Percentiles rank a stretch among this genome's conserved stretches.
phyloP scores from a whole-genome alignment of 306 rosid species.

The Hippophae gyantsensis region DNA sequence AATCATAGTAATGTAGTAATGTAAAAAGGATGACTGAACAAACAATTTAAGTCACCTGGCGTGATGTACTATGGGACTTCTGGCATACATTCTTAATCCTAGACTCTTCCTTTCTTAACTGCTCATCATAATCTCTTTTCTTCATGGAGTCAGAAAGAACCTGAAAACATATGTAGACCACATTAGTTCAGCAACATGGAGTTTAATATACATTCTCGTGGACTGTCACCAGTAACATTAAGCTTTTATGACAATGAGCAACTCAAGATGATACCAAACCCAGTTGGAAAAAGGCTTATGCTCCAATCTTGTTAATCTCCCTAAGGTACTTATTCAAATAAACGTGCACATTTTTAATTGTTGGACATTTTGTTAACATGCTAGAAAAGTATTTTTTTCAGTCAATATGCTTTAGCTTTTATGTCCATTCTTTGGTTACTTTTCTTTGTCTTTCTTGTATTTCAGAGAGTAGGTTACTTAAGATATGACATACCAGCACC shows the following conservation, averaged over 20 bases:
- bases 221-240: not conserved
- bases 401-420: too few relatives aligned
- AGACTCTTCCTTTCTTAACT: constrained; percentile 81
- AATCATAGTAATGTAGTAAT: not conserved
- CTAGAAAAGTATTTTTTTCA: too few relatives aligned
- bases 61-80: constrained; percentile 56
- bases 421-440: too few relatives aligned
- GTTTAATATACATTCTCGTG: not conserved
- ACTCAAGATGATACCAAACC: too few relatives aligned
- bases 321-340: too few relatives aligned
- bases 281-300: too few relatives aligned
- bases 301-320: too few relatives aligned
- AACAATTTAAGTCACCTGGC: constrained; percentile 43
- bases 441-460: too few relatives aligned
- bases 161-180: constrained; percentile 29
- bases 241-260: not conserved
- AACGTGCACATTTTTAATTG: too few relatives aligned
- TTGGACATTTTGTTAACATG: too few relatives aligned
- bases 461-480: too few relatives aligned
- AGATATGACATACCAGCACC: too few relatives aligned
- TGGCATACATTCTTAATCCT: constrained; percentile 86
- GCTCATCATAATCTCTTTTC: constrained; percentile 92
- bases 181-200: not conserved
- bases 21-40: not conserved
- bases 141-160: constrained; percentile 80